Evolutionary conservation across 768 basidiomycete genomes (phyloP), one percentile per base, ranked within the genome.

Genomic region (Boletellus ananiceps): DNA sequence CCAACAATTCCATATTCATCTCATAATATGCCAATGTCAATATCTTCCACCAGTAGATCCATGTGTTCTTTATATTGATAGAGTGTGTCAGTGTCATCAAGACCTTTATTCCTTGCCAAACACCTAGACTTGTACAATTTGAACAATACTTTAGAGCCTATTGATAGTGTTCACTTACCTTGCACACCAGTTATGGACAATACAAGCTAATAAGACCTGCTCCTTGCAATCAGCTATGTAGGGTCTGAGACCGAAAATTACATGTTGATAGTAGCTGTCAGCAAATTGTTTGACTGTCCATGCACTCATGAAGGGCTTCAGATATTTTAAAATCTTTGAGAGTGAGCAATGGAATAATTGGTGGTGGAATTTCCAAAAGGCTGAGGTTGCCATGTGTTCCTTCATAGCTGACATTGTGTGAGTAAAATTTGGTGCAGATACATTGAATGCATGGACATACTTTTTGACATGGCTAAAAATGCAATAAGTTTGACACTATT

Each of bases 281-380:
- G 43, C 51, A 34, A 4, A 37, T n/a, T n/a, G n/a, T n/a, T n/a
- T 40, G 4, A 72, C 55, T 15, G 51, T 39, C 0, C 64, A 59
- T 9, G 44, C 54, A 0, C 53, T 54, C 71, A 72, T 71, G 3
- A 36, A 46, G 0, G 59, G 54, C 31, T 47, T 51, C 0, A 73
- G 48, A 18, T 8, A 47, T 54, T 49, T n/a, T n/a, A 71, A 54
- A 16, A 71, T 67, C 2, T 41, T 0, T 50, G 39, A 35, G 1
- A 53, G 16, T 16, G 52, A 46, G 14, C 54, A 29, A 43, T 73
- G 70, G 32, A 68, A 69, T 0, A 71, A 51, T 25, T 69, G 63
- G 1, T 55, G 48, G 4, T 53, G 56, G 44, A 73, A 73, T 19
- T 58, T 61, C 6, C 57, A 54, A 40, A 64, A 69, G 4, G 40